Conservation (phyloP, 2,329 filamentous ascomycete species). For the Meredithiella fracta region DNA sequence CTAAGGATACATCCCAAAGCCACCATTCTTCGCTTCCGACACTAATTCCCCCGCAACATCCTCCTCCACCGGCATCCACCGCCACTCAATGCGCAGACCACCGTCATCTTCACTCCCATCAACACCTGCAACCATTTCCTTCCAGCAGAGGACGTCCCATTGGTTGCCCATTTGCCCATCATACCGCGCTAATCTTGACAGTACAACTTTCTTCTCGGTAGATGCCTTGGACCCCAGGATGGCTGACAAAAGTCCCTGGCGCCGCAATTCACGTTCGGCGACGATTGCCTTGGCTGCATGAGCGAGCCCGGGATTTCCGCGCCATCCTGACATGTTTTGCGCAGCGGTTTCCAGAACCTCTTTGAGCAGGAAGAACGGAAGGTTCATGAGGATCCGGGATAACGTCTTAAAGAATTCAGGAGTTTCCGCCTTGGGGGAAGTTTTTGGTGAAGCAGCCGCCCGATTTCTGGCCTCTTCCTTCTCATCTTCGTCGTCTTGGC, state of each 20-base stretch:
- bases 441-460: not conserved
- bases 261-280: slow-evolving; percentile 40
- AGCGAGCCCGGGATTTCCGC: slow-evolving; percentile 30
- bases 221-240: slow-evolving; percentile 23
- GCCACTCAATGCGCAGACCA: not conserved
- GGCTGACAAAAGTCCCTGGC: slow-evolving; percentile 30
- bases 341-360: slow-evolving; percentile 41
- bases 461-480: slow-evolving; percentile 9
- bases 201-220: slow-evolving; percentile 22
- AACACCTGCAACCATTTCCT: slow-evolving; percentile 24
- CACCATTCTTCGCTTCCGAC: not conserved
- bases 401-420: slow-evolving; percentile 32
- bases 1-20: slow-evolving; percentile 12
- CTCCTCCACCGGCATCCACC: slow-evolving; percentile 1
- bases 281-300: slow-evolving; percentile 34
- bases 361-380: slow-evolving; percentile 52
- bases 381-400: slow-evolving; percentile 51
- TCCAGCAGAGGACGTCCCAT: slow-evolving; percentile 35
- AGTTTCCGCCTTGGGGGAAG: slow-evolving; percentile 9
- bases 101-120: slow-evolving; percentile 6
- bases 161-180: slow-evolving; percentile 25
- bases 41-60: not conserved
- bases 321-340: slow-evolving; percentile 36
- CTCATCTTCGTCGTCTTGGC: slow-evolving; percentile 11
- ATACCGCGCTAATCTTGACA: slow-evolving; percentile 23